phyloP scores from a whole-genome alignment of 2,329 filamentous ascomycete species.

The Penicillium digitatum region DNA sequence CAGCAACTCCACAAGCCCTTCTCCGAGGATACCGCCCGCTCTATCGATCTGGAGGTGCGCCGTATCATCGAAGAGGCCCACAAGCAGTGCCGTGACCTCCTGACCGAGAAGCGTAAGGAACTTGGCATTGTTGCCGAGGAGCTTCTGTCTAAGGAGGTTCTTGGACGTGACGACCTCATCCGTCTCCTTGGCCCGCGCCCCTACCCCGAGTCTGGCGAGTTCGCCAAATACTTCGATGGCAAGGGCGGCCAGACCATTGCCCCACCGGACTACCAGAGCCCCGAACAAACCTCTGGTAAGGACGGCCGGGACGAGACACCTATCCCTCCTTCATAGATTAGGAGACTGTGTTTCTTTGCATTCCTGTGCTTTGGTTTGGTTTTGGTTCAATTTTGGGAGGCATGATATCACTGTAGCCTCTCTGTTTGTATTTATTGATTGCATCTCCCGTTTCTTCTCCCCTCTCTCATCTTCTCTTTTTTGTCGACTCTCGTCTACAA shows the following conservation, averaged over 20 bases:
- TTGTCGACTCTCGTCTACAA: slow-evolving; percentile 11
- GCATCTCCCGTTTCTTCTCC: slow-evolving; percentile 20
- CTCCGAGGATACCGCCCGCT: slow-evolving; percentile 86
- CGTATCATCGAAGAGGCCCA: slow-evolving; percentile 91
- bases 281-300: slow-evolving; percentile 41
- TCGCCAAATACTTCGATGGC: slow-evolving; percentile 84
- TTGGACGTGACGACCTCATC: slow-evolving; percentile 88
- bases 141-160: slow-evolving; percentile 83
- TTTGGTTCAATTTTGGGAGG: slow-evolving; percentile 22
- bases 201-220: slow-evolving; percentile 81
- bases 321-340: slow-evolving; percentile 18
- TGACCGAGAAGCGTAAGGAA: slow-evolving; percentile 81
- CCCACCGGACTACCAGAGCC: slow-evolving; percentile 45
- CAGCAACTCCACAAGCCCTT: slow-evolving; percentile 91
- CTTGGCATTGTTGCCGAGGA: slow-evolving; percentile 90
- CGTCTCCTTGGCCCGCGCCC: slow-evolving; percentile 78
- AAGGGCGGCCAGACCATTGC: slow-evolving; percentile 50
- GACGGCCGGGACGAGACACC: slow-evolving; percentile 36
- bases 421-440: slow-evolving; percentile 26
- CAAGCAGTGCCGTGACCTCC: slow-evolving; percentile 77
- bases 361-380: slow-evolving; percentile 19
- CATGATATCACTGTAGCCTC: slow-evolving; percentile 29
- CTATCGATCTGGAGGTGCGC: slow-evolving; percentile 87
- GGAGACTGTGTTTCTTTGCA: slow-evolving; percentile 1
- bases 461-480: slow-evolving; percentile 20